Evolutionary conservation across 805 yeast genomes (phyloP).

Genomic region (Metschnikowia borealis): DNA sequence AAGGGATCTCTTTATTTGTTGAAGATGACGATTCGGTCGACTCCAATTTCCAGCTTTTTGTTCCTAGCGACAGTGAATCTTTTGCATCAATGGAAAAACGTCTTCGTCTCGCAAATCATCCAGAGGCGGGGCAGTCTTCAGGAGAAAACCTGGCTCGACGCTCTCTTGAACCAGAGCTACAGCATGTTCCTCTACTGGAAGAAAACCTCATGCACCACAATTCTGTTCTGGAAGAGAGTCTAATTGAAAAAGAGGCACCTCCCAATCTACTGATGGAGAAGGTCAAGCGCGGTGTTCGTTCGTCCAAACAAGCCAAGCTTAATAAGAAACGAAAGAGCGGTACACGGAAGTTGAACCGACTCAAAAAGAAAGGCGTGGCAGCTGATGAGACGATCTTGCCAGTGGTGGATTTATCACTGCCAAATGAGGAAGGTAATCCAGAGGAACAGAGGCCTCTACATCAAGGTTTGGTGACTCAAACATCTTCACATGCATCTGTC

Average conservation of each 20-base stretch:
- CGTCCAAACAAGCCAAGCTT: conserved; percentile 4
- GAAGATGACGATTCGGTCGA: background rate
- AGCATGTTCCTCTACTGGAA: too few species aligned
- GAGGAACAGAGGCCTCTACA: background rate
- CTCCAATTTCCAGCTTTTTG: background rate
- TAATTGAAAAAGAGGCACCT: background rate
- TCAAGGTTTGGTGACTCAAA: background rate
- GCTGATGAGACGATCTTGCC: background rate
- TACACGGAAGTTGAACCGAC: background rate
- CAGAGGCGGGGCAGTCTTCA: too few species aligned
- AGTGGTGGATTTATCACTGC: background rate
- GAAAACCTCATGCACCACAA: too few species aligned
- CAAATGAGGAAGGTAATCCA: background rate
- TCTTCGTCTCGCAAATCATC: background rate
- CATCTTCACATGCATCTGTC: background rate
- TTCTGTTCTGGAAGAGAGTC: too few species aligned
- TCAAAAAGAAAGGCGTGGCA: background rate
- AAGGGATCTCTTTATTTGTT: background rate
- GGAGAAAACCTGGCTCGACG: background rate
- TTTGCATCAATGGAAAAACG: background rate
- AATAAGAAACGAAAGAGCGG: conserved; percentile 7
- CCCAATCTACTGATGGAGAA: background rate
- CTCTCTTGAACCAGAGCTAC: too few species aligned
- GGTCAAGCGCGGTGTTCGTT: background rate
- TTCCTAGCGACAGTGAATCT: background rate